A percentile compares a stretch with the other conserved stretches of the same genome.
Conservation (phyloP, 805 yeast species). For the Cyberlindnera veronae region DNA sequence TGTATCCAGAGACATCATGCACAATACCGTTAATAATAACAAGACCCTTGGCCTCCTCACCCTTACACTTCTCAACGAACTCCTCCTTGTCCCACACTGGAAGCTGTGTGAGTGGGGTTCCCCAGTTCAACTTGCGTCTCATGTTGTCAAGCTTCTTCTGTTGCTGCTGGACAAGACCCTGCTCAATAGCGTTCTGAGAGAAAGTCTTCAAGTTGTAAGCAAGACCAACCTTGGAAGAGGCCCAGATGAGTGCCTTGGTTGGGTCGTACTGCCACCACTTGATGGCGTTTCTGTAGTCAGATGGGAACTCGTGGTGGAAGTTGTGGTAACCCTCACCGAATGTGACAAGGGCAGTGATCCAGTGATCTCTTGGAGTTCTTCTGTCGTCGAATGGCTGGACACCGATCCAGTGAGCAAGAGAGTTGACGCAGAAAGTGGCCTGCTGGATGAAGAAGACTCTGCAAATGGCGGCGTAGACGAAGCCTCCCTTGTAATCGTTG, state of each 20-base stretch:
- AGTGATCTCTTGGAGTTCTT: constrained; percentile 84
- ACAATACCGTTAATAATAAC: constrained; percentile 76
- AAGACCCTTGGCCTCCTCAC: constrained; percentile 46
- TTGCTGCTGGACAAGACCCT: constrained; percentile 77
- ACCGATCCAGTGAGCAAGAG: constrained; percentile 86
- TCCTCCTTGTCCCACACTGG: constrained; percentile 74
- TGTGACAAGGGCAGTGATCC: constrained; percentile 75
- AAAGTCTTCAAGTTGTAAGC: constrained; percentile 69
- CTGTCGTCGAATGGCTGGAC: constrained; percentile 82
- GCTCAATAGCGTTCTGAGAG: constrained; percentile 77
- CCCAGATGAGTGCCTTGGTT: constrained; percentile 61
- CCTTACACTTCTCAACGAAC: constrained; percentile 40
- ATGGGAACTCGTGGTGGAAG: constrained; percentile 88
- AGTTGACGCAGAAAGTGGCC: constrained; percentile 83
- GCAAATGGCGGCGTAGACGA: constrained; percentile 69
- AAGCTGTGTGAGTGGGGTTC: constrained; percentile 58
- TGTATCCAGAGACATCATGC: constrained; percentile 66
- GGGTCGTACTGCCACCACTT: constrained; percentile 90
- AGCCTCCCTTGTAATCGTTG: constrained; percentile 68
- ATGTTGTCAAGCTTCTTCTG: constrained; percentile 71
- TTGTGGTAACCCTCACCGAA: constrained; percentile 90
- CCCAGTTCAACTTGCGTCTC: constrained; percentile 69
- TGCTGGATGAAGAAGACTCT: constrained; percentile 73
- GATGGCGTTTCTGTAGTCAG: constrained; percentile 83
- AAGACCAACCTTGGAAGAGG: constrained; percentile 60